Evolutionary conservation across 2,329 filamentous ascomycete genomes (phyloP).

Genomic region (Xylariaceae sp.): DNA sequence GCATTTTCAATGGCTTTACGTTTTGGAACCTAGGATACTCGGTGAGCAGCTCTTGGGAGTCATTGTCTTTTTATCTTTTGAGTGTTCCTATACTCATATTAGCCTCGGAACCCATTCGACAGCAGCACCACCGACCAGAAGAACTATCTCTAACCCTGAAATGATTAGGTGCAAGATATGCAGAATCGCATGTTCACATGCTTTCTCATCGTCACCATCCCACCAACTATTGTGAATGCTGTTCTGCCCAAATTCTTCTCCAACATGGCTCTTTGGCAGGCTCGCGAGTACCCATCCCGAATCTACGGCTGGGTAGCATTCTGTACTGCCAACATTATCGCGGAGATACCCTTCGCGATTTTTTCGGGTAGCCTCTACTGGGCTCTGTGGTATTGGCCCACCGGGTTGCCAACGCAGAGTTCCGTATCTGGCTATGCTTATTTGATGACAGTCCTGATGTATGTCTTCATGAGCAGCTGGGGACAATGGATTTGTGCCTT

Average conservation of each 20-base stretch:
- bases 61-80: too few relatives aligned
- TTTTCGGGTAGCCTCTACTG: constrained; percentile 66
- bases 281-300: constrained; percentile 68
- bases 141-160: too few relatives aligned
- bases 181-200: constrained; percentile 75
- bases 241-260: constrained; percentile 76
- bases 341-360: constrained; percentile 70
- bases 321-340: constrained; percentile 68
- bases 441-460: constrained; percentile 76
- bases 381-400: constrained; percentile 73
- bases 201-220: constrained; percentile 64
- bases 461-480: constrained; percentile 71
- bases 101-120: too few relatives aligned
- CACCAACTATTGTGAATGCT: constrained; percentile 61
- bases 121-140: too few relatives aligned
- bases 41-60: too few relatives aligned
- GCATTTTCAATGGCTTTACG: constrained; percentile 77
- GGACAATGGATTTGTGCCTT: constrained; percentile 85
- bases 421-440: constrained; percentile 71
- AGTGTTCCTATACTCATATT: too few relatives aligned
- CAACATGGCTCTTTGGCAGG: constrained; percentile 71
- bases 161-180: constrained; percentile 56
- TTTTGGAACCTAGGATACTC: constrained; percentile 68
- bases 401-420: constrained; percentile 65
- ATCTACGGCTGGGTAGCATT: constrained; percentile 80